phyloP scores from a whole-genome alignment of 2,329 filamentous ascomycete genomes.

The Trichophyton rubrum region DNA sequence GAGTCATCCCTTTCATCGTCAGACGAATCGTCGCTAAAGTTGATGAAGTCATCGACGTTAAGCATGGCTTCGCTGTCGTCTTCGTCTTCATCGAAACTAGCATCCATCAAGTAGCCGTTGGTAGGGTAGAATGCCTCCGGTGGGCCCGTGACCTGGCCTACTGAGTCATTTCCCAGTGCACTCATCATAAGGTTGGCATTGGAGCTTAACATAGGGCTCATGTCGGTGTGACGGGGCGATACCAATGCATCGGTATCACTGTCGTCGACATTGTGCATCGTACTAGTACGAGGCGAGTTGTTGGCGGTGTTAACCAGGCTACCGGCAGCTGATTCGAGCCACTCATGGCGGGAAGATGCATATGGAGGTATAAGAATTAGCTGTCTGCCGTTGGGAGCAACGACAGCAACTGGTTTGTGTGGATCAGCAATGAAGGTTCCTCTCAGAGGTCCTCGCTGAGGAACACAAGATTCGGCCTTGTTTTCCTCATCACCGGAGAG shows the following conservation, averaged over 20 bases:
- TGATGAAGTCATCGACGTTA: conserved; percentile 60
- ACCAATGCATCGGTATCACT: conserved; percentile 34
- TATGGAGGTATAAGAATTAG: conserved; percentile 38
- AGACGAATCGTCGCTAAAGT: conserved; percentile 48
- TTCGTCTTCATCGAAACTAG: conserved; percentile 46
- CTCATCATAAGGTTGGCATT: conserved; percentile 68
- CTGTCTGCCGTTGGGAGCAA: conserved; percentile 37
- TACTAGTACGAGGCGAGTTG: conserved; percentile 31
- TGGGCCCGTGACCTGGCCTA: conserved; percentile 56
- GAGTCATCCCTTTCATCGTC: conserved; percentile 46
- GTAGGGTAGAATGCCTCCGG: conserved; percentile 66
- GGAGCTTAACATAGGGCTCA: conserved; percentile 49
- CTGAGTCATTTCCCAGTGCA: conserved; percentile 45
- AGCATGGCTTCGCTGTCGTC: conserved; percentile 51
- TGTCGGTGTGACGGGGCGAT: conserved; percentile 23
- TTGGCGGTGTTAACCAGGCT: conserved; percentile 32
- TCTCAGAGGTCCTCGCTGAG: conserved; percentile 35
- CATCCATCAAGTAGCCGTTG: conserved; percentile 41
- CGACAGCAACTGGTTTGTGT: conserved; percentile 36
- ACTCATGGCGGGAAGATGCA: conserved; percentile 35
- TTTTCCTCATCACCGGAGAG: conserved; percentile 33
- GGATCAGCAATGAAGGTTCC: conserved; percentile 38
- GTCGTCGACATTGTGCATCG: conserved; percentile 31
- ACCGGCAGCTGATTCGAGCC: conserved; percentile 32
- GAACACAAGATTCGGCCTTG: conserved; percentile 20